Percentiles rank a stretch among this genome's conserved stretches.
phyloP scores from a whole-genome alignment of 2,329 filamentous ascomycete species.

The Trichoderma citrinoviride region DNA sequence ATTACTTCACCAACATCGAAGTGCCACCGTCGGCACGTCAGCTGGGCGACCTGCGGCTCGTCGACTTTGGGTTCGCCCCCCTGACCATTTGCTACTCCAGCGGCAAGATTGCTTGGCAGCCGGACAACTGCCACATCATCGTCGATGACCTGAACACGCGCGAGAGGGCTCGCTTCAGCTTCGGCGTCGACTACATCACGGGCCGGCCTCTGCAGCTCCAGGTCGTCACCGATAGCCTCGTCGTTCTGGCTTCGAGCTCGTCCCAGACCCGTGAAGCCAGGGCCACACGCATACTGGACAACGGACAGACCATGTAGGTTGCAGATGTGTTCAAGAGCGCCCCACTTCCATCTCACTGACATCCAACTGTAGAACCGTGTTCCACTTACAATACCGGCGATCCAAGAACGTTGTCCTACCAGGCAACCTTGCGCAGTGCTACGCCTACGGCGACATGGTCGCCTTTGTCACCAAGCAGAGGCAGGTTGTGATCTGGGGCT shows the following conservation, averaged over 20 bases:
- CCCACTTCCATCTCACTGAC: neutral
- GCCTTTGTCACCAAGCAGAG: conserved; percentile 27
- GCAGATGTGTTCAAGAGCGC: neutral
- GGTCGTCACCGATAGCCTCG: conserved; percentile 26
- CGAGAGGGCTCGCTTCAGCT: conserved; percentile 26
- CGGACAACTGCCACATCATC: conserved; percentile 24
- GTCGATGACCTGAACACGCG: conserved; percentile 29
- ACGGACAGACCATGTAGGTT: conserved; percentile 20
- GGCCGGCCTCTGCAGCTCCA: conserved; percentile 24
- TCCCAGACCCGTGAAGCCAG: neutral
- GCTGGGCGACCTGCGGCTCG: conserved; percentile 13
- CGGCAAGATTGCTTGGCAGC: conserved; percentile 32
- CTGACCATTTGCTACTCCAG: conserved; percentile 27
- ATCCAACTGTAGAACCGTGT: conserved; percentile 24
- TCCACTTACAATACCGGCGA: conserved; percentile 23
- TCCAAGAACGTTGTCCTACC: conserved; percentile 28
- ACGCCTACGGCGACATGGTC: conserved; percentile 24
- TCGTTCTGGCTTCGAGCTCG: conserved; percentile 24
- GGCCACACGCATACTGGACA: neutral
- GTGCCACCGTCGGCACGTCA: neutral
- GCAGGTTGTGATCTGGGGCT: conserved; percentile 27
- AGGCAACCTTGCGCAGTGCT: conserved; percentile 21
- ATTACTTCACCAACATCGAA: conserved; percentile 5
- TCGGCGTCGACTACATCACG: conserved; percentile 23
- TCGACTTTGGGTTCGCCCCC: conserved; percentile 20